A percentile compares a stretch with the other conserved stretches of the same genome.
These are phyloP conservation scores for Vitellaria paradoxa DNA, from an alignment of 179 eudicot genomes.

Conservation along the genomic window DNA sequence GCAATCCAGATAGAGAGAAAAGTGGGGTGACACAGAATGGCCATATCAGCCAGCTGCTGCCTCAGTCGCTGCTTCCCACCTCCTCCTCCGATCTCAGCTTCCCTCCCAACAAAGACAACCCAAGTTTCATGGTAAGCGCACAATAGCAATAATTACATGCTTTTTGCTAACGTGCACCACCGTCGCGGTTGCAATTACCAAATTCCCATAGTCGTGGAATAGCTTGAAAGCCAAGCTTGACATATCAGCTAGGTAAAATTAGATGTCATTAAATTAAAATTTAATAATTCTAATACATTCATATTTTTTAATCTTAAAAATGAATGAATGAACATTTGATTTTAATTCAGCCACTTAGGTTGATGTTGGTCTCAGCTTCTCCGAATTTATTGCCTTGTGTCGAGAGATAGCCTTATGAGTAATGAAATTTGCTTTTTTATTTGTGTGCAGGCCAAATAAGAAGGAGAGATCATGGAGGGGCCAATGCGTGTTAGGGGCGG, in stretches of 20 bases:
- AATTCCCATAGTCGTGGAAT: neutral
- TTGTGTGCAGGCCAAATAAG: conserved; percentile 22
- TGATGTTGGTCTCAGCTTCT: neutral
- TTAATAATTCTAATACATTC: no score
- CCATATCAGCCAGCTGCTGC: conserved; percentile 35
- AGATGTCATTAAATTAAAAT: no score
- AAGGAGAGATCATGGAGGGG: conserved; percentile 36
- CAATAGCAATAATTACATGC: neutral
- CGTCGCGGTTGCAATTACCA: no score
- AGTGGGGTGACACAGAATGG: conserved; percentile 27
- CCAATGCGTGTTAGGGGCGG: conserved; percentile 36
- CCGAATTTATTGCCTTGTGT: neutral
- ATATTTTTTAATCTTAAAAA: no score
- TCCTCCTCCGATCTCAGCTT: conserved; percentile 15
- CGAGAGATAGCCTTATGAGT: neutral
- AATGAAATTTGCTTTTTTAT: neutral
- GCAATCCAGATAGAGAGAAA: neutral
- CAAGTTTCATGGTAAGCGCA: conserved; percentile 33
- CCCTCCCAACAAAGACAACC: conserved; percentile 17
- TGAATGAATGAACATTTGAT: no score
- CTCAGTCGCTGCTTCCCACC: conserved; percentile 36
- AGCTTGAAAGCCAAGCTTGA: neutral
- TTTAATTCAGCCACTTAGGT: neutral
- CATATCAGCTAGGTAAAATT: no score
- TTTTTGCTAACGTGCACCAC: neutral